Evolutionary conservation across 768 basidiomycete genomes (phyloP).

Genomic region (Phanerodontia chrysosporium): DNA sequence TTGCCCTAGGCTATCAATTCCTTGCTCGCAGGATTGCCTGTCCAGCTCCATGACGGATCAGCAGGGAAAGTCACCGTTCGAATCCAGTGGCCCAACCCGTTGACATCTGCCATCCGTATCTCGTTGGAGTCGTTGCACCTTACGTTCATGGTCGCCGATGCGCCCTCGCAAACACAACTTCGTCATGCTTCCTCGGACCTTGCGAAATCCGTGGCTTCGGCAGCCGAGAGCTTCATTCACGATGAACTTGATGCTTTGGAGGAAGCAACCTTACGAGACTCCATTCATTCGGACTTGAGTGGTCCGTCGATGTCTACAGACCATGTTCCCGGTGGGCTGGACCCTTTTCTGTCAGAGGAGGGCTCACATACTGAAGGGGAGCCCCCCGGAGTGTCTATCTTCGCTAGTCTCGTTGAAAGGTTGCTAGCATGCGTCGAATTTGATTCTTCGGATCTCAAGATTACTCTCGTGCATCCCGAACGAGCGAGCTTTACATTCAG

Average conservation of each 20-base stretch:
- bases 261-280: conserved; percentile 65
- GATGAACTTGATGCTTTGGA: conserved; percentile 73
- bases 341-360: conserved; percentile 45
- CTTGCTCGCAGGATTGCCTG: conserved; percentile 58
- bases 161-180: conserved; percentile 14
- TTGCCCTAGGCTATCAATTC: conserved; percentile 69
- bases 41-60: conserved; percentile 65
- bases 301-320: conserved; percentile 25
- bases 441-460: conserved; percentile 60
- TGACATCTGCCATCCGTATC: conserved; percentile 68
- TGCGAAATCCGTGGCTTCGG: conserved; percentile 75
- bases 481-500: conserved; percentile 58
- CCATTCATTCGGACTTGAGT: conserved; percentile 48
- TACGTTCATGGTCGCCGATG: conserved; percentile 46
- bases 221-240: conserved; percentile 84
- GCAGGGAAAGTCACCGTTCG: conserved; percentile 72
- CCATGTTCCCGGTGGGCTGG: conserved; percentile 65
- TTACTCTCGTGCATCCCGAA: conserved; percentile 65
- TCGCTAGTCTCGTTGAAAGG: conserved; percentile 75
- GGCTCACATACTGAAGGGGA: conserved; percentile 44
- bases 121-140: conserved; percentile 67
- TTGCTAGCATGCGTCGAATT: conserved; percentile 78
- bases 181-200: conserved; percentile 38
- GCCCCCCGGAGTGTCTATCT: conserved; percentile 69
- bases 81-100: conserved; percentile 83